Evolutionary conservation across 2,329 filamentous ascomycete genomes (phyloP).

Genomic region (Fusarium torreyae): DNA sequence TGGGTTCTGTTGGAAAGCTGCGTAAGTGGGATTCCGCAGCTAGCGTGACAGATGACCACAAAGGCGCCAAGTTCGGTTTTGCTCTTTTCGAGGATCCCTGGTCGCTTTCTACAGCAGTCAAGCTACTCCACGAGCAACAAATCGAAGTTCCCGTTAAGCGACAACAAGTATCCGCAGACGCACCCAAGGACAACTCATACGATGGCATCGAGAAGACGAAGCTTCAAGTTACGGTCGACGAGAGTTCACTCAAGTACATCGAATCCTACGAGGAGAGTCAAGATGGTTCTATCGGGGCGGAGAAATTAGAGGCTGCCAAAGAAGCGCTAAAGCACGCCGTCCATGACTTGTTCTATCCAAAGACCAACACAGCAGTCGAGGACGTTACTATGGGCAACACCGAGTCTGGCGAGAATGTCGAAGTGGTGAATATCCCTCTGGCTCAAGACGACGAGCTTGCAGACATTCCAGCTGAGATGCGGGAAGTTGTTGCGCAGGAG

Average conservation of each 20-base stretch:
- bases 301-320: constrained; percentile 79
- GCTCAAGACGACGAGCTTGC: constrained; percentile 92
- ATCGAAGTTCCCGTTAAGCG: constrained; percentile 87
- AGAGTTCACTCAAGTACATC: constrained; percentile 86
- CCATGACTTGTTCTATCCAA: constrained; percentile 79
- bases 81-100: constrained; percentile 95
- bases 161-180: constrained; percentile 69
- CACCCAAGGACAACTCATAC: constrained; percentile 62
- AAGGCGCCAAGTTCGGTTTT: constrained; percentile 91
- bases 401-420: constrained; percentile 75
- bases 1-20: constrained; percentile 83
- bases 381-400: constrained; percentile 80
- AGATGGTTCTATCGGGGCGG: constrained; percentile 75
- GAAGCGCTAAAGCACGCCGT: constrained; percentile 78
- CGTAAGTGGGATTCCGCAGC: constrained; percentile 87
- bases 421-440: constrained; percentile 91
- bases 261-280: constrained; percentile 81
- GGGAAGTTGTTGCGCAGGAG: constrained; percentile 93
- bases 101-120: constrained; percentile 86
- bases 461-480: constrained; percentile 96
- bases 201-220: constrained; percentile 77
- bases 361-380: constrained; percentile 63
- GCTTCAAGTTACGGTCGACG: constrained; percentile 83
- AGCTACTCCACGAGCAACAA: constrained; percentile 85
- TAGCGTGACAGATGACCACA: constrained; percentile 74